phyloP scores from a whole-genome alignment of 2,329 filamentous ascomycete species.

The Cryphonectria carpinicola region DNA sequence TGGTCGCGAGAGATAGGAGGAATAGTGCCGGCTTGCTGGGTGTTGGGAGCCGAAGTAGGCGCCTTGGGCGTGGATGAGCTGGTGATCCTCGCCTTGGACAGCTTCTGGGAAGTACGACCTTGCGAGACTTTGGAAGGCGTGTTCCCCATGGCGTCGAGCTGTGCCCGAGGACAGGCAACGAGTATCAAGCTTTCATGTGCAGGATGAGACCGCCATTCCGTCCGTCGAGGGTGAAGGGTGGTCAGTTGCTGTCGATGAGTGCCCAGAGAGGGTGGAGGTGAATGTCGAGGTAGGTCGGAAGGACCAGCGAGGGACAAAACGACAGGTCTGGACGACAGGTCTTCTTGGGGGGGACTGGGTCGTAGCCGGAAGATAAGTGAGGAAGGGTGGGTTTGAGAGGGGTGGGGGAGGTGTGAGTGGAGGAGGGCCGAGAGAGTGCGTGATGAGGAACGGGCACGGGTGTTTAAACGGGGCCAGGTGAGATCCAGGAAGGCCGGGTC shows the following conservation, averaged over 20 bases:
- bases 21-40: constrained; percentile 7
- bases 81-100: constrained; percentile 25
- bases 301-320: background rate
- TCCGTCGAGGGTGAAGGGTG: constrained; percentile 18
- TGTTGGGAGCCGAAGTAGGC: constrained; percentile 16
- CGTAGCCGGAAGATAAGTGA: constrained; percentile 3
- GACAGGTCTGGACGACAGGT: background rate
- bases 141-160: constrained; percentile 27
- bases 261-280: constrained; percentile 20
- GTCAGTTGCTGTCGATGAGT: background rate
- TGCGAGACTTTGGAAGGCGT: constrained; percentile 26
- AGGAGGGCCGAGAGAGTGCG: background rate
- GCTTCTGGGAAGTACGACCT: constrained; percentile 25
- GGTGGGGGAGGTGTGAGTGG: background rate
- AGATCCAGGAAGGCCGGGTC: background rate
- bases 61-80: constrained; percentile 11
- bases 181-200: constrained; percentile 23
- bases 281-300: constrained; percentile 10
- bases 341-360: background rate
- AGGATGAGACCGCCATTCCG: constrained; percentile 24
- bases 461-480: constrained; percentile 20
- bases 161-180: constrained; percentile 19
- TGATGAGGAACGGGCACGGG: constrained; percentile 12
- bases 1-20: constrained; percentile 10
- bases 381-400: background rate